These are phyloP conservation scores for Aspergillus neoniger DNA, from an alignment of 2,329 filamentous ascomycete genomes.

Conservation along the genomic window DNA sequence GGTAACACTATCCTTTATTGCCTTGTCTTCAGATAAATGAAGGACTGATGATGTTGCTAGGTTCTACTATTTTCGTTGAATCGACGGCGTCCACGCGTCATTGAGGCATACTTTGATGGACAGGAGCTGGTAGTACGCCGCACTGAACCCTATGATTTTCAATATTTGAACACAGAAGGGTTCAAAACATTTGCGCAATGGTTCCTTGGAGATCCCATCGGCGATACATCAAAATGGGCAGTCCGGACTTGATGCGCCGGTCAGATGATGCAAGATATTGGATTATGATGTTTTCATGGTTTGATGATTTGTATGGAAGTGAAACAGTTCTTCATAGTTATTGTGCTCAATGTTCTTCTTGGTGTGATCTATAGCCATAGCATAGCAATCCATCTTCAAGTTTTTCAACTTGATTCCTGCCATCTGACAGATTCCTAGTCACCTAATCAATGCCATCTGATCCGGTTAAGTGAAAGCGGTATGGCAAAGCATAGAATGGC, in stretches of 20 bases:
- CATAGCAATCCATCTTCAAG: too few relatives aligned
- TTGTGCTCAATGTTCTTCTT: too few relatives aligned
- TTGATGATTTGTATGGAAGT: too few relatives aligned
- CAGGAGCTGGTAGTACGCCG: constrained; percentile 1
- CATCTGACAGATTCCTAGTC: too few relatives aligned
- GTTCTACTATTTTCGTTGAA: constrained; percentile 4
- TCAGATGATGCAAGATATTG: too few relatives aligned
- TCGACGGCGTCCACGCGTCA: constrained; percentile 3
- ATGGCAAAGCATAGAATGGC: too few relatives aligned
- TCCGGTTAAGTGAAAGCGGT: too few relatives aligned
- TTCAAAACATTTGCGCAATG: constrained; percentile 9
- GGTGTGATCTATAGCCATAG: too few relatives aligned
- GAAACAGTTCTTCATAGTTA: too few relatives aligned
- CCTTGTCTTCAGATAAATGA: not conserved
- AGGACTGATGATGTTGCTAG: not conserved
- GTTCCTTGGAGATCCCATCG: constrained; percentile 1
- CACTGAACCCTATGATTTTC: constrained; percentile 1
- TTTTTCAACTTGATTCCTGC: too few relatives aligned
- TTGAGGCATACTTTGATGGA: constrained; percentile 11
- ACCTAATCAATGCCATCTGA: too few relatives aligned
- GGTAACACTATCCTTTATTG: constrained; percentile 8
- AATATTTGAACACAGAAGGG: not conserved
- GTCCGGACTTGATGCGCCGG: not conserved
- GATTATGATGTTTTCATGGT: too few relatives aligned
- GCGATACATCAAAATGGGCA: constrained; percentile 1